Evolutionary conservation across 1,284 basidiomycete genomes (phyloP), one percentile per base, ranked within the genome.

Genomic region (Melampsora americana): DNA sequence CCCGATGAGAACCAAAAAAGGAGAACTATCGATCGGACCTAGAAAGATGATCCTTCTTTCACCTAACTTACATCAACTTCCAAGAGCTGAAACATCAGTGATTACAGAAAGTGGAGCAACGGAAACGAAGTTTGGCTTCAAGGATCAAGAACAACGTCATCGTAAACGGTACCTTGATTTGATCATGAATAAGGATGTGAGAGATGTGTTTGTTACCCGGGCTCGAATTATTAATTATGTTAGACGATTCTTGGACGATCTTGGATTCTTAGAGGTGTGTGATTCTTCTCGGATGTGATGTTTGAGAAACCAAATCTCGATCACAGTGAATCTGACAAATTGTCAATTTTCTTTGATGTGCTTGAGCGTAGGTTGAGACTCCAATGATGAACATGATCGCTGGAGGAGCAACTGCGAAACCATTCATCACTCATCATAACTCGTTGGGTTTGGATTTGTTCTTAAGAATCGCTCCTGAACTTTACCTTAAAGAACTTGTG

Each of bases 81-180:
- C 83, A 56, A 64, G 78, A 42, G 78, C 77, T 1, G 78, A 78
- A 35, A 77, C 77, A n/a, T 35, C 35, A 78, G 81, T 75, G 77
- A 77, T 42, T 73, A 69, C 74, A 7, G 74, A 69, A 16, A 60
- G 59, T 26, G 74, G 74, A 3, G 62, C 74, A 28, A 69, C 61
- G 9, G 74, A 76, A 61, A 76, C 66, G 23, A 76, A 76, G 35
- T 76, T 76, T 78, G 94, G 94, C 65, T 86, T 97, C 80, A 93
- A 93, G 86, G 95, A 99, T 85, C 91, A 93, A 83, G 95, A 99
- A 85, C 93, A 92, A 69, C 90, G 95, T 75, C 97, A 98, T 87
- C 89, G 96, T 85, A 99, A 98, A 90, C 90, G 95, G 77, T 98
- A 99, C 86, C 89, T 99, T 78, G 95, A 99, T 84, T 88, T 99